A percentile compares a stretch with the other conserved stretches of the same genome.
Conservation (phyloP, 148 eudicot genomes). For the Fagopyrum homotropicum region DNA sequence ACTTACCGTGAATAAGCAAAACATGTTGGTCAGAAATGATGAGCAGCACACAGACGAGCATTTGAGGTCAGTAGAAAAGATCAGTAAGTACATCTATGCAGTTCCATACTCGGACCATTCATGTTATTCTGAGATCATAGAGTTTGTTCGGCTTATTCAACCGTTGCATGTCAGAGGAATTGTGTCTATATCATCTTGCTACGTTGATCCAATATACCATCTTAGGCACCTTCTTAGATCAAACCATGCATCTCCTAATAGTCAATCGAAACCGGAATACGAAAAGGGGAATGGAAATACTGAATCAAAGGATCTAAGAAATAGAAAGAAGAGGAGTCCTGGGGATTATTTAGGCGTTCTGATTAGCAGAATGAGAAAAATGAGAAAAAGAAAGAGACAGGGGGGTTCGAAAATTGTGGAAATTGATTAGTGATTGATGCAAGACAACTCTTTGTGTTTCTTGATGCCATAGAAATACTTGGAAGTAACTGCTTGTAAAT, state of each 20-base stretch:
- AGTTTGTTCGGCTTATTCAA: constrained; percentile 42
- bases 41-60: constrained; percentile 19
- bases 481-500: neutral
- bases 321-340: constrained; percentile 24
- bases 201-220: constrained; percentile 51
- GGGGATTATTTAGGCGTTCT: constrained; percentile 28
- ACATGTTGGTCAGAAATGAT: neutral
- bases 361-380: constrained; percentile 31
- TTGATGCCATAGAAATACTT: neutral
- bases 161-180: constrained; percentile 62
- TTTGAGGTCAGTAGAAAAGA: constrained; percentile 30
- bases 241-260: constrained; percentile 19
- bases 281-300: constrained; percentile 16
- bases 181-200: constrained; percentile 54
- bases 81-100: constrained; percentile 47
- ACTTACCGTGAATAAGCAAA: neutral
- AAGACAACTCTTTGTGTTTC: constrained; percentile 9
- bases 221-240: constrained; percentile 41
- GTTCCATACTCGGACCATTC: constrained; percentile 80
- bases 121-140: constrained; percentile 58
- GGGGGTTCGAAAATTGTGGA: constrained; percentile 50
- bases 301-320: constrained; percentile 22
- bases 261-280: constrained; percentile 19
- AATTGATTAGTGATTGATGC: constrained; percentile 21
- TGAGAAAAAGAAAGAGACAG: constrained; percentile 35